phyloP scores from a whole-genome alignment of 2,329 filamentous ascomycete species.

The Fusarium clavum region DNA sequence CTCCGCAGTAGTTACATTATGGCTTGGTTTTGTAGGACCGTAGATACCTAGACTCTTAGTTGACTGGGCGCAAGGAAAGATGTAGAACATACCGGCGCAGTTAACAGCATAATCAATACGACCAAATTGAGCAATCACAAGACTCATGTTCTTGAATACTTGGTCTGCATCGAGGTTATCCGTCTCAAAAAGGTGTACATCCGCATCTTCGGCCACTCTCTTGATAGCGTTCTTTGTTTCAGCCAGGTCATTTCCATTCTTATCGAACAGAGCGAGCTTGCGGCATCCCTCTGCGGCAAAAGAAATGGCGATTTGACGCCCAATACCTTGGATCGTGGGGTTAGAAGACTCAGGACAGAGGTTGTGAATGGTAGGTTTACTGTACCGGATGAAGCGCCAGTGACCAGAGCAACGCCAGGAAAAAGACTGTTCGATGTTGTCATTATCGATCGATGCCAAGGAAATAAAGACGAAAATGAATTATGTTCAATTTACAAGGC shows the following conservation, averaged over 20 bases:
- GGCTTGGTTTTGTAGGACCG: slow-evolving; percentile 52
- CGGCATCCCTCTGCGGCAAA: slow-evolving; percentile 59
- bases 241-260: slow-evolving; percentile 47
- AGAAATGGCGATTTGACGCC: slow-evolving; percentile 51
- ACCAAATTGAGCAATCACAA: slow-evolving; percentile 50
- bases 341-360: not conserved
- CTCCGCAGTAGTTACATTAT: slow-evolving; percentile 51
- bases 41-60: slow-evolving; percentile 50
- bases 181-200: slow-evolving; percentile 42
- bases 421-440: slow-evolving; percentile 39
- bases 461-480: no score
- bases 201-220: not conserved
- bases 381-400: slow-evolving; percentile 49
- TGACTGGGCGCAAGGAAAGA: not conserved
- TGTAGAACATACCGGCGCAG: slow-evolving; percentile 51
- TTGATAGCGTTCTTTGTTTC: slow-evolving; percentile 46
- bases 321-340: slow-evolving; percentile 16
- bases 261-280: slow-evolving; percentile 56
- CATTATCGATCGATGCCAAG: no score
- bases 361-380: fast-evolving
- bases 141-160: slow-evolving; percentile 50
- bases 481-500: not conserved
- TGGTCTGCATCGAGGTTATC: slow-evolving; percentile 53
- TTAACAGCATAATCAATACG: slow-evolving; percentile 61
- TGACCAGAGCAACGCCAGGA: slow-evolving; percentile 49